Percentiles rank a stretch among this genome's conserved stretches.
Conservation (phyloP, 495 filamentous ascomycete genomes). For the Xylaria cubensis region DNA sequence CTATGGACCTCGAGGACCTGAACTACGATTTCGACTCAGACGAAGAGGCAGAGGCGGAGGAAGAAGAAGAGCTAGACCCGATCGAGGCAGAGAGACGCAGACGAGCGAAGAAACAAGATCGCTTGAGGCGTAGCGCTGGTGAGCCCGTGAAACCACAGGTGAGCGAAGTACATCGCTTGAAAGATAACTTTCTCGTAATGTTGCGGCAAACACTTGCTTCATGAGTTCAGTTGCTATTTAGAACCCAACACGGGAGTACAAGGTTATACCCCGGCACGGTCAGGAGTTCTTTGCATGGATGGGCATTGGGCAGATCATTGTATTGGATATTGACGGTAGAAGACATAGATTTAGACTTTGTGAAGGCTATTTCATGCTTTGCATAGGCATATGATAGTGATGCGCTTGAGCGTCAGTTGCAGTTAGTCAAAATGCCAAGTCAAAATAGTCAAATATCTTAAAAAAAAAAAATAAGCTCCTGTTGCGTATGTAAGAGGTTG, state of each 20-base stretch:
- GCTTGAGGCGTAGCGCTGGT: constrained; percentile 80
- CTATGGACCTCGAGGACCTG: constrained; percentile 85
- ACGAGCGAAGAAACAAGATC: constrained; percentile 75
- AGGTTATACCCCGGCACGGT: not conserved
- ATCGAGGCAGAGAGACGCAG: constrained; percentile 84
- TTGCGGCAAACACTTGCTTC: constrained; percentile 85
- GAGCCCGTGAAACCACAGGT: constrained; percentile 88
- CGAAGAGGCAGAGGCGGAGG: constrained; percentile 73
- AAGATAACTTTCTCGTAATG: constrained; percentile 81
- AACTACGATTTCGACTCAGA: constrained; percentile 75
- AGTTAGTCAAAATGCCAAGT: not conserved
- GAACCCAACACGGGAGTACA: not conserved
- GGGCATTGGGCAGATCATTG: not conserved
- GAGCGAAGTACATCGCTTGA: constrained; percentile 76
- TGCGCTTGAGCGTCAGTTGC: not conserved
- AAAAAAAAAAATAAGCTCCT: not conserved
- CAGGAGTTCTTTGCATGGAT: not conserved
- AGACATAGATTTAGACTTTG: not conserved
- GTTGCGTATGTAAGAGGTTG: no score
- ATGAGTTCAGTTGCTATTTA: constrained; percentile 41
- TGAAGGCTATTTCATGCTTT: not conserved
- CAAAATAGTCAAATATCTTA: not conserved
- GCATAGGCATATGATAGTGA: not conserved
- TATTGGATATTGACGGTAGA: not conserved
- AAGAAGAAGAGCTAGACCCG: constrained; percentile 79